Evolutionary conservation across 1,284 basidiomycete genomes (phyloP).

Genomic region (Gymnopus androsaceus): DNA sequence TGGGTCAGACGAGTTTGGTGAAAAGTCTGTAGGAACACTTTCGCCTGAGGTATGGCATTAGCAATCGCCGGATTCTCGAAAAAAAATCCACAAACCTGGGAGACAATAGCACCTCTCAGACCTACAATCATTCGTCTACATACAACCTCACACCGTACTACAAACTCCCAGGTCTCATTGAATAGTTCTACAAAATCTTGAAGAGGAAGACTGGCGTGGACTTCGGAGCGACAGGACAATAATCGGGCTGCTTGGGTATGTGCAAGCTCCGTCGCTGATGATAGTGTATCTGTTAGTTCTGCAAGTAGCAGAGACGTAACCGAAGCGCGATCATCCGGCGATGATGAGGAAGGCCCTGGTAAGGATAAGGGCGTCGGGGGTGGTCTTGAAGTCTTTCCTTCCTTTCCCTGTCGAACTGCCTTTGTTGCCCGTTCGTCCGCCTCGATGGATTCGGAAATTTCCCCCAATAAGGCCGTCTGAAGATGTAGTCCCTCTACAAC

Average conservation of each 20-base stretch:
- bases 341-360: slow-evolving; percentile 12
- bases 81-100: slow-evolving; percentile 54
- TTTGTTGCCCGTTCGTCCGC: slow-evolving; percentile 12
- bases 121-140: slow-evolving; percentile 91
- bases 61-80: slow-evolving; percentile 4
- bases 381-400: neutral
- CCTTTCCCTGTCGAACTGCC: neutral
- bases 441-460: slow-evolving; percentile 56
- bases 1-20: slow-evolving; percentile 82
- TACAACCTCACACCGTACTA: slow-evolving; percentile 83
- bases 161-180: slow-evolving; percentile 86
- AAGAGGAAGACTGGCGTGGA: slow-evolving; percentile 74
- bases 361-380: neutral
- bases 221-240: slow-evolving; percentile 74
- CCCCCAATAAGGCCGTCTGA: slow-evolving; percentile 64
- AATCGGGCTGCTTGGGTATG: slow-evolving; percentile 82
- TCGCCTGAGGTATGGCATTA: slow-evolving; percentile 57
- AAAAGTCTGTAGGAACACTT: slow-evolving; percentile 83
- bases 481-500: slow-evolving; percentile 73
- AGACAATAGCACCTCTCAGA: slow-evolving; percentile 79
- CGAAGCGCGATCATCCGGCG: neutral
- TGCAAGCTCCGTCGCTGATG: slow-evolving; percentile 81
- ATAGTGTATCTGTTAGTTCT: slow-evolving; percentile 73
- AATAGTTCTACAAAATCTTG: slow-evolving; percentile 82
- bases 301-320: slow-evolving; percentile 49